These are phyloP conservation scores for Angophora floribunda DNA, from an alignment of 345 rosid species.

Conservation along the genomic window DNA sequence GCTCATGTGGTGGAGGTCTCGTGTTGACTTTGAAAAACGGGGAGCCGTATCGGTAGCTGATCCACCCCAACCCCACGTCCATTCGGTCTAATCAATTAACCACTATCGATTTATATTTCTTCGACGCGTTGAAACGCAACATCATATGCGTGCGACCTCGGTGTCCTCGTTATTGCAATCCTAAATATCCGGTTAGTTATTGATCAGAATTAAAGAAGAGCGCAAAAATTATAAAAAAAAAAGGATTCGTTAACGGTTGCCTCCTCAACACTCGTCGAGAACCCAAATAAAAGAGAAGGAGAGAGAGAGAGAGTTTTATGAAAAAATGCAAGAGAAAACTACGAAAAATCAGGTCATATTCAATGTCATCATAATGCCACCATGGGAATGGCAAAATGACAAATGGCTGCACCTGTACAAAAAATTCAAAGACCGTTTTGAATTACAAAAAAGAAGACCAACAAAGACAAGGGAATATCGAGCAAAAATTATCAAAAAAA, in stretches of 20 bases:
- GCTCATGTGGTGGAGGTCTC: neutral
- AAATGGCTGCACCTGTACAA: neutral
- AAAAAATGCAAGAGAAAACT: neutral
- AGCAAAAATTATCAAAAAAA: neutral
- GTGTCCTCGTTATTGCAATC: neutral
- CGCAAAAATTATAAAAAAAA: neutral
- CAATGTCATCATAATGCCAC: neutral
- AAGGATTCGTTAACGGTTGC: neutral
- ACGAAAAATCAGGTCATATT: neutral
- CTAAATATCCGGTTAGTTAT: neutral
- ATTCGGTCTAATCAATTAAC: neutral
- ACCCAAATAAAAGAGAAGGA: neutral
- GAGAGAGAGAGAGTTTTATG: neutral
- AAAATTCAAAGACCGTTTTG: neutral
- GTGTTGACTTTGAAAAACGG: neutral
- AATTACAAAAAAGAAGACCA: neutral
- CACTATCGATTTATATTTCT: neutral
- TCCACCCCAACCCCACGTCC: neutral
- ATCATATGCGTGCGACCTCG: neutral
- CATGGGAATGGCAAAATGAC: neutral
- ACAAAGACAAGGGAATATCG: neutral
- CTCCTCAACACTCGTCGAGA: neutral
- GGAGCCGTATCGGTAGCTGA: neutral
- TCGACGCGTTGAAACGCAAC: neutral
- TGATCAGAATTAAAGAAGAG: neutral